Evolutionary conservation across 2,329 filamentous ascomycete species (phyloP).

Genomic region (Penicillium polonicum): DNA sequence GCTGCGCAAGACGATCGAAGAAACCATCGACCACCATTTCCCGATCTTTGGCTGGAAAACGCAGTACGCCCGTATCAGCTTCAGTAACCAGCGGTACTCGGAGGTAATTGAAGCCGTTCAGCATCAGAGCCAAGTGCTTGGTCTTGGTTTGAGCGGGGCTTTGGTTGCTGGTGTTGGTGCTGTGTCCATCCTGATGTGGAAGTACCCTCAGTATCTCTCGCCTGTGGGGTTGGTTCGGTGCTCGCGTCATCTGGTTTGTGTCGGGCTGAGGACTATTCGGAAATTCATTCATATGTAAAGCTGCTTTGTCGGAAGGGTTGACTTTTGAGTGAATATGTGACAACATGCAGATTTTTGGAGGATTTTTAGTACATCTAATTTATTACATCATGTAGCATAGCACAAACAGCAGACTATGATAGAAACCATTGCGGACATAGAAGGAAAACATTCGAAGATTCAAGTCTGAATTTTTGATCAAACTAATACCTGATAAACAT

Average conservation of each 20-base stretch:
- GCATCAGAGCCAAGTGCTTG: slow-evolving; percentile 64
- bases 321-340: not conserved
- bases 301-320: not conserved
- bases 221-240: slow-evolving; percentile 18
- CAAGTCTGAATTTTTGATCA: slow-evolving; percentile 1
- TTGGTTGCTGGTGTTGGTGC: slow-evolving; percentile 32
- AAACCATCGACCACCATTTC: slow-evolving; percentile 72
- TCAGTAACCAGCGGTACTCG: slow-evolving; percentile 88
- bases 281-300: not conserved
- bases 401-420: not conserved
- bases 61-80: slow-evolving; percentile 88
- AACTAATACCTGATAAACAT: slow-evolving; percentile 7
- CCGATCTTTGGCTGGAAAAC: slow-evolving; percentile 84
- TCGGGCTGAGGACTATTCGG: slow-evolving; percentile 16
- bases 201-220: slow-evolving; percentile 24
- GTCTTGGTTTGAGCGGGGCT: slow-evolving; percentile 36
- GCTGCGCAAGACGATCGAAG: slow-evolving; percentile 81
- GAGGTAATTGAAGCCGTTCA: slow-evolving; percentile 71
- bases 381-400: not conserved
- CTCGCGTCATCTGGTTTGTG: slow-evolving; percentile 15
- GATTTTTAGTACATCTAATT: not conserved
- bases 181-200: slow-evolving; percentile 34
- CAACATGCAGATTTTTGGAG: not conserved
- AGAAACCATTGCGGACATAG: not conserved
- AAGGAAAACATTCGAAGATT: not conserved